Conservation (phyloP, 257 asterid genomes). For the Nicotiana knightiana region DNA sequence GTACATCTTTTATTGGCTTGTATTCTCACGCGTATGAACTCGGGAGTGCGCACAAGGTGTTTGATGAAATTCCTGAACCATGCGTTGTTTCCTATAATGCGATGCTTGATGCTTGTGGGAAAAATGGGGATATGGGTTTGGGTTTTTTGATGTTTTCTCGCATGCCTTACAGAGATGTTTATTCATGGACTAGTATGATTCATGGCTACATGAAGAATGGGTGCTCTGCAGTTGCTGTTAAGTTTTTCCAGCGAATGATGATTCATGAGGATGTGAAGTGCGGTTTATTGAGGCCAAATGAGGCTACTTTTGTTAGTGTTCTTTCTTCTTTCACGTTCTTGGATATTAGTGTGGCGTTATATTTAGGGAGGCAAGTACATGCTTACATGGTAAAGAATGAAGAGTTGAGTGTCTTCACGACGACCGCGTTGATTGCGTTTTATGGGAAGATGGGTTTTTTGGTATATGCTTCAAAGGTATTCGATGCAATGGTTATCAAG, state of each 20-base stretch:
- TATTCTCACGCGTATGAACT: constrained; percentile 44
- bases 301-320: constrained; percentile 75
- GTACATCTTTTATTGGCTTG: constrained; percentile 49
- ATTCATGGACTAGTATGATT: constrained; percentile 80
- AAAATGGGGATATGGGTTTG: constrained; percentile 51
- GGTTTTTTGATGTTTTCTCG: constrained; percentile 42
- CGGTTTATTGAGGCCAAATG: constrained; percentile 59
- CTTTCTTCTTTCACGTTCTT: constrained; percentile 55
- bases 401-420: constrained; percentile 53
- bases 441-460: constrained; percentile 76
- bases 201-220: constrained; percentile 46
- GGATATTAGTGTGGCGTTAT: constrained; percentile 37
- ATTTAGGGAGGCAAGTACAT: constrained; percentile 72
- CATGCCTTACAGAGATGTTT: constrained; percentile 58
- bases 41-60: constrained; percentile 48
- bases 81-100: constrained; percentile 60
- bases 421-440: constrained; percentile 58
- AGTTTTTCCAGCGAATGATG: constrained; percentile 56
- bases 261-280: constrained; percentile 28
- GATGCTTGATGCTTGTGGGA: constrained; percentile 67
- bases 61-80: constrained; percentile 56
- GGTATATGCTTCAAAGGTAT: constrained; percentile 37
- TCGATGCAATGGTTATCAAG: constrained; percentile 40
- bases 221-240: constrained; percentile 44
- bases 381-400: constrained; percentile 58